Percentiles rank a stretch among this genome's conserved stretches.
Conservation (phyloP, 2,329 filamentous ascomycete genomes). For the Colletotrichum limetticola region DNA sequence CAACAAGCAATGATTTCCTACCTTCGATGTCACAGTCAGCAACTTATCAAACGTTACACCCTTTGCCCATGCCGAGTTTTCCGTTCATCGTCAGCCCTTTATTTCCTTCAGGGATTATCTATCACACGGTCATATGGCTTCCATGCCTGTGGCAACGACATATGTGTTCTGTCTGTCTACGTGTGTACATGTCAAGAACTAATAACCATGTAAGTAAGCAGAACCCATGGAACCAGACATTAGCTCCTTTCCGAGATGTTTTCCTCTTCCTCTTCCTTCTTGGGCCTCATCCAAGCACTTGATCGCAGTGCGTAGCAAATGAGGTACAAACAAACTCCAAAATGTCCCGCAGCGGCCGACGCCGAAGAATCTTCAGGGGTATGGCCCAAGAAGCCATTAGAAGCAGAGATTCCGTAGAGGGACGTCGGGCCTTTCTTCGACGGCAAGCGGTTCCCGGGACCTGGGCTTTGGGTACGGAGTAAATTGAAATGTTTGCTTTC, state of each 20-base stretch:
- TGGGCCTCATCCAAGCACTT: neutral
- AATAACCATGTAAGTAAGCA: neutral
- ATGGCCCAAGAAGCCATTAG: neutral
- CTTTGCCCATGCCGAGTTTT: neutral
- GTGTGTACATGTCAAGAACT: neutral
- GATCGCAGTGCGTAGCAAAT: neutral
- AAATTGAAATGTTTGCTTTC: neutral
- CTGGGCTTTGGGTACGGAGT: conserved; percentile 2
- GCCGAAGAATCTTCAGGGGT: neutral
- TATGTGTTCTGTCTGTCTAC: neutral
- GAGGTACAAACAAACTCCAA: neutral
- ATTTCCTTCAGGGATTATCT: neutral
- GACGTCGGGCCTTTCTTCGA: conserved; percentile 2
- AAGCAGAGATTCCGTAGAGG: neutral
- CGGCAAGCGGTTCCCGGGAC: conserved; percentile 8
- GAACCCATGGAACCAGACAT: neutral
- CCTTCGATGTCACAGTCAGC: neutral
- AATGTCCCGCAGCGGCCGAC: neutral
- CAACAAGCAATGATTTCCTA: neutral
- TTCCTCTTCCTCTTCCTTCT: no score
- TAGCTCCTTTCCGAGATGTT: neutral
- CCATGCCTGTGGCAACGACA: neutral
- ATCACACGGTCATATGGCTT: neutral
- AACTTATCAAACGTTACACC: neutral
- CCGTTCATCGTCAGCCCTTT: neutral